Evolutionary conservation across 306 rosid genomes (phyloP).

Genomic region (Glycine latifolia): DNA sequence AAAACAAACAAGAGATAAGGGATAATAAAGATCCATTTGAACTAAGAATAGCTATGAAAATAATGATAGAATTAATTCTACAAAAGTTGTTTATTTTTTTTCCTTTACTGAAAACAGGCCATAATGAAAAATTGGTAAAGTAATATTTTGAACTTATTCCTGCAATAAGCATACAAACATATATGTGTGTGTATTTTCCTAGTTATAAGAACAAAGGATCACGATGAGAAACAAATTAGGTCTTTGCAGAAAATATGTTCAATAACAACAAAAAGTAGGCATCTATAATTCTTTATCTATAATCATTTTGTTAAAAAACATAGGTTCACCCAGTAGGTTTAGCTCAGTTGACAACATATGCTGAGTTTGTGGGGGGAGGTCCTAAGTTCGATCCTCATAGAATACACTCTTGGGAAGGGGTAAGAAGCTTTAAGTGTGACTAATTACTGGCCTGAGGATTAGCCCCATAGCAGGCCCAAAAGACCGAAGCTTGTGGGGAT

Average conservation of each 20-base stretch:
- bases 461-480: no score
- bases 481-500: no score
- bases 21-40: slow-evolving; percentile 10
- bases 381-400: no score
- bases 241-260: slow-evolving; percentile 14
- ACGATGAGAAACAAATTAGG: slow-evolving; percentile 4
- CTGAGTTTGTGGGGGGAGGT: no score
- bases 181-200: not conserved
- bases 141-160: not conserved
- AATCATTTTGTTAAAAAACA: slow-evolving; percentile 9
- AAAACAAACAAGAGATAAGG: not conserved
- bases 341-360: no score
- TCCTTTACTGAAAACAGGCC: not conserved
- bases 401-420: no score
- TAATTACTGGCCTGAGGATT: no score
- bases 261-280: not conserved
- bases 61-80: not conserved
- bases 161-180: not conserved
- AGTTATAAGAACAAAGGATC: slow-evolving; percentile 1
- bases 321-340: not conserved
- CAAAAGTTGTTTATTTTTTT: not conserved
- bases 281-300: not conserved
- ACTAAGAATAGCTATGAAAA: slow-evolving; percentile 5
- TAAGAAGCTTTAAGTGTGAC: no score
- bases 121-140: not conserved